Percentiles rank a stretch among this genome's conserved stretches.
Evolutionary conservation across 345 rosid species (phyloP).

Genomic region (Clarkia xantiana): DNA sequence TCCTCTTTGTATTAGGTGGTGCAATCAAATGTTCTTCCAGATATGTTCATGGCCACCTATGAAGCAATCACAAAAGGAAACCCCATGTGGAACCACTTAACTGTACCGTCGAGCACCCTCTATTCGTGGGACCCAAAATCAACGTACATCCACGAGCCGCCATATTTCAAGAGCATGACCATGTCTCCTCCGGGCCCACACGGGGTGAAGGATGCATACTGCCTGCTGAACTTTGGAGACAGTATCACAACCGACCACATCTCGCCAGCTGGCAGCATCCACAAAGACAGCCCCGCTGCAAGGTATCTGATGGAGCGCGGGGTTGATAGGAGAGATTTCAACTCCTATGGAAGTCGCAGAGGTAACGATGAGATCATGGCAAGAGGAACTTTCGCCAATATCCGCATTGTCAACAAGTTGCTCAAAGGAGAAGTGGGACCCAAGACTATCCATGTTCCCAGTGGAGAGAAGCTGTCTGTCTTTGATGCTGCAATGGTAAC

Average conservation of each 20-base stretch:
- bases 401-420: conserved; percentile 64
- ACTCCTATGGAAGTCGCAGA: conserved; percentile 75
- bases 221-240: conserved; percentile 69
- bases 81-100: conserved; percentile 64
- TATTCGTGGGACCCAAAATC: conserved; percentile 72
- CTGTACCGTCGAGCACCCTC: conserved; percentile 30
- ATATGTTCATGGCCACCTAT: conserved; percentile 66
- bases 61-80: conserved; percentile 64
- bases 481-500: conserved; percentile 57
- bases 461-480: conserved; percentile 58
- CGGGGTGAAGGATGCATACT: conserved; percentile 71
- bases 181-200: conserved; percentile 58
- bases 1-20: conserved; percentile 28
- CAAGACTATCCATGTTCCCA: conserved; percentile 59
- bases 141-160: conserved; percentile 79
- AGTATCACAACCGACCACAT: conserved; percentile 82
- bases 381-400: conserved; percentile 81
- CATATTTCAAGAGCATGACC: conserved; percentile 66
- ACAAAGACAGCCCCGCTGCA: conserved; percentile 70
- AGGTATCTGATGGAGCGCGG: conserved; percentile 55
- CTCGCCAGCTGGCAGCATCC: conserved; percentile 81
- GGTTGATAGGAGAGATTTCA: conserved; percentile 45
- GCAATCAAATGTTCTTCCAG: conserved; percentile 57
- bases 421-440: conserved; percentile 81
- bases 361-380: conserved; percentile 80